Evolutionary conservation across 108 stramenopile species (phyloP).

Genomic region (Nannochloropsis oceanica): DNA sequence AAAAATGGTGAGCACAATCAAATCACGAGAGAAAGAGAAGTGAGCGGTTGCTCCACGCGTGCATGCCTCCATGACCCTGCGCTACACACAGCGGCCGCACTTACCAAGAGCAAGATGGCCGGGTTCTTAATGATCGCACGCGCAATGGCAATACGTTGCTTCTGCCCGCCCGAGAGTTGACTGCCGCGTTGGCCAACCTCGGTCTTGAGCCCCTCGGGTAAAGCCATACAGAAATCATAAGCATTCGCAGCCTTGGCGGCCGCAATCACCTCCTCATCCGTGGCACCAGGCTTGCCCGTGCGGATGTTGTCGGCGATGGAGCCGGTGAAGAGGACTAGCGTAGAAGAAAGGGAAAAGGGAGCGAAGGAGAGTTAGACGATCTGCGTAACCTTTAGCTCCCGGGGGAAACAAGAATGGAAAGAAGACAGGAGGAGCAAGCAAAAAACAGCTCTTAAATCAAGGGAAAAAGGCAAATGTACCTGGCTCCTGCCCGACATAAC

Average conservation of each 20-base stretch:
- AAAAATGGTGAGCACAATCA: too few relatives aligned
- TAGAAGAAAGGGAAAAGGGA: background rate
- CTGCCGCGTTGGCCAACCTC: constrained; percentile 29
- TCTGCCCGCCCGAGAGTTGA: constrained; percentile 42
- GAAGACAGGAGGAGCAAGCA: background rate
- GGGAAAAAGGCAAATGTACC: constrained; percentile 48
- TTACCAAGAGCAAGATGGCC: constrained; percentile 36
- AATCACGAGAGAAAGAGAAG: too few relatives aligned
- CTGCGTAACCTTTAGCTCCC: too few relatives aligned
- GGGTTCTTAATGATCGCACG: constrained; percentile 26
- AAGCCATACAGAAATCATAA: constrained; percentile 22
- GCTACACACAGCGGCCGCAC: constrained; percentile 4
- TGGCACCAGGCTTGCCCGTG: constrained; percentile 49
- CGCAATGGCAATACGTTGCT: constrained; percentile 29
- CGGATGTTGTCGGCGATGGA: constrained; percentile 72
- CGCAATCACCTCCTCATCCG: constrained; percentile 2
- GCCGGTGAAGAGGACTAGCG: constrained; percentile 57
- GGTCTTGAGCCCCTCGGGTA: constrained; percentile 32
- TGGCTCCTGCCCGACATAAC: constrained; percentile 73
- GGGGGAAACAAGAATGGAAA: background rate
- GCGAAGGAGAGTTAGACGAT: background rate
- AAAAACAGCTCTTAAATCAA: background rate
- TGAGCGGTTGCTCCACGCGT: too few relatives aligned
- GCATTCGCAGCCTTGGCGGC: constrained; percentile 21
- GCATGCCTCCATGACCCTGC: too few relatives aligned